Evolutionary conservation across 768 basidiomycete genomes (phyloP).

Genomic region (Tremella yokohamensis): DNA sequence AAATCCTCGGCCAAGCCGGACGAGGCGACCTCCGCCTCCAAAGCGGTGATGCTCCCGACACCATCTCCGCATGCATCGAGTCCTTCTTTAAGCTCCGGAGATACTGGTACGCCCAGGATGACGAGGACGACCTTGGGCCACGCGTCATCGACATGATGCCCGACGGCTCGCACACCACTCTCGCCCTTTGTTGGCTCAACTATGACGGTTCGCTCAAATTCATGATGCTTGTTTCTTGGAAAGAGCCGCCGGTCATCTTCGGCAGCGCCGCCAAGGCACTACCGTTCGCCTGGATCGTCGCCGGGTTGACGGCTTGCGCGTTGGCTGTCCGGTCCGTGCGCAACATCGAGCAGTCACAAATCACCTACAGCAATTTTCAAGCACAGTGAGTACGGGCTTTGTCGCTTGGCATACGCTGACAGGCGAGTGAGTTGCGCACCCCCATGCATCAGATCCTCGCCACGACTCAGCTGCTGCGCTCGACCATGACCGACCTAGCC

Average conservation of each 20-base stretch:
- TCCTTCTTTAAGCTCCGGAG: conserved; percentile 21
- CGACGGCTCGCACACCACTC: conserved; percentile 18
- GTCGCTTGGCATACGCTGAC: background rate
- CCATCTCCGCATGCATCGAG: conserved; percentile 22
- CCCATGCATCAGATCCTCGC: conserved; percentile 47
- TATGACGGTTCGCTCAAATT: conserved; percentile 35
- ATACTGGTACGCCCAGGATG: conserved; percentile 41
- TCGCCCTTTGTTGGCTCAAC: conserved; percentile 27
- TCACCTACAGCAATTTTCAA: conserved; percentile 44
- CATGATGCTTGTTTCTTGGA: conserved; percentile 40
- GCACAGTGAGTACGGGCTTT: conserved; percentile 37
- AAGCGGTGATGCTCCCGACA: conserved; percentile 2
- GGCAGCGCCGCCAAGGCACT: conserved; percentile 30
- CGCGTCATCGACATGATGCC: conserved; percentile 38
- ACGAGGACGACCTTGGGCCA: conserved; percentile 20
- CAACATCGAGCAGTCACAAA: conserved; percentile 40
- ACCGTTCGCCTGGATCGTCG: conserved; percentile 37
- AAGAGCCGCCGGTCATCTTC: conserved; percentile 27
- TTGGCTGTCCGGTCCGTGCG: conserved; percentile 38
- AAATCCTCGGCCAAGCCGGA: conserved; percentile 17
- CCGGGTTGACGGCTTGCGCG: conserved; percentile 34
- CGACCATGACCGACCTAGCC: conserved; percentile 38
- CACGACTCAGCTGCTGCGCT: conserved; percentile 39
- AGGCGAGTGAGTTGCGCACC: conserved; percentile 42
- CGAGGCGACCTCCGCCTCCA: conserved; percentile 16